Conservation (phyloP, 768 basidiomycete species). For the Leccinellum albellum region DNA sequence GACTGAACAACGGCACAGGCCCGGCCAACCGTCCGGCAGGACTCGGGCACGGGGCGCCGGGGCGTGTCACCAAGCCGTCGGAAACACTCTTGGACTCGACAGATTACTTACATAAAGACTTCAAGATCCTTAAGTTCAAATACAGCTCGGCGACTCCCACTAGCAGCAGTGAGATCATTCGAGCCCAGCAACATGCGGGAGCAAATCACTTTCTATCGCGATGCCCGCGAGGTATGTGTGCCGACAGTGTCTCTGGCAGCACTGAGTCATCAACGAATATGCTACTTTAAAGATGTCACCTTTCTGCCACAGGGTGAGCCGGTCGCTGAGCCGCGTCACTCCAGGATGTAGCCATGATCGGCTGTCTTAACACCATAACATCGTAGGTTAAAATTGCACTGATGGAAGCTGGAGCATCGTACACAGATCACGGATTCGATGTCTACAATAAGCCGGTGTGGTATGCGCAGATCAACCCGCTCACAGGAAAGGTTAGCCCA, state of each 20-base stretch:
- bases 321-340: constrained; percentile 5
- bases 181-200: constrained; percentile 13
- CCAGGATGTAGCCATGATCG: constrained; percentile 14
- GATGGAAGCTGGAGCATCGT: constrained; percentile 47
- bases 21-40: no score
- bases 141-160: no score
- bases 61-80: no score
- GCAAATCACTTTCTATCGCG: constrained; percentile 37
- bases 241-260: neutral
- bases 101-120: no score
- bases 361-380: neutral
- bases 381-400: constrained; percentile 56
- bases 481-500: constrained; percentile 47
- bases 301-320: constrained; percentile 48
- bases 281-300: constrained; percentile 42
- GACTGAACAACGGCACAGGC: no score
- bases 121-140: no score
- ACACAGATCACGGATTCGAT: constrained; percentile 52
- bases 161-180: no score
- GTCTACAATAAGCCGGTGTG: constrained; percentile 55
- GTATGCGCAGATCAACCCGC: constrained; percentile 62
- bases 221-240: constrained; percentile 35
- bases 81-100: no score
- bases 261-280: neutral
- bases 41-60: no score